phyloP scores from a whole-genome alignment of 2,329 filamentous ascomycete species.

The Hysterium pulicare region DNA sequence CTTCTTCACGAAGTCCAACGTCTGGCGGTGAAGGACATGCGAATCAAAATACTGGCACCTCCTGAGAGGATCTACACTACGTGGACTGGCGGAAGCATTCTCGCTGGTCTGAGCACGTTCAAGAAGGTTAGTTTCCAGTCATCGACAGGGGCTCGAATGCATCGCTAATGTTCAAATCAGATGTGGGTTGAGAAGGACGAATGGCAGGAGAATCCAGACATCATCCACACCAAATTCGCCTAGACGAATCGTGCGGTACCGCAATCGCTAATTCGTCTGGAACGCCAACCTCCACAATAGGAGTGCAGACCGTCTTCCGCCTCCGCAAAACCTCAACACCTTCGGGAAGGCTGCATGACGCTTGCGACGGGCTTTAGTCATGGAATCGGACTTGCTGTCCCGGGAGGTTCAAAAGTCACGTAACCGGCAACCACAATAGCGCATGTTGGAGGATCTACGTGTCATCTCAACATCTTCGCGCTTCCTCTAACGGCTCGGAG shows the following conservation, averaged over 20 bases:
- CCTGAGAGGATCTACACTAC: conserved; percentile 98
- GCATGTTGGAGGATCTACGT: conserved; percentile 13
- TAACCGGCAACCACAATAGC: conserved; percentile 8
- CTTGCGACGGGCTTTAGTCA: conserved; percentile 34
- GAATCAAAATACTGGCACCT: conserved; percentile 98
- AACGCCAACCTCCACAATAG: too few species aligned
- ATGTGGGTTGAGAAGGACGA: conserved; percentile 99
- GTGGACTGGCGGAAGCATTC: conserved; percentile 97
- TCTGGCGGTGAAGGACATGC: conserved; percentile 96
- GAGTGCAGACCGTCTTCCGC: conserved; percentile 17
- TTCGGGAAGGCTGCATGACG: conserved; percentile 27
- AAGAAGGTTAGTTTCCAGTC: conserved; percentile 68
- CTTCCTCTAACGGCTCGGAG: conserved; percentile 7
- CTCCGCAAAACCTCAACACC: conserved; percentile 22
- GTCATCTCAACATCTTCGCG: conserved; percentile 11
- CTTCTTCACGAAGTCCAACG: conserved; percentile 88
- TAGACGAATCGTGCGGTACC: conserved; percentile 47
- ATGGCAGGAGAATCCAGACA: conserved; percentile 99
- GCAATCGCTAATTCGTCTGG: too few species aligned
- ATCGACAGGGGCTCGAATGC: conserved; percentile 9
- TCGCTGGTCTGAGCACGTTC: conserved; percentile 95
- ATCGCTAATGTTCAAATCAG: conserved; percentile 49
- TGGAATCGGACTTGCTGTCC: conserved; percentile 24
- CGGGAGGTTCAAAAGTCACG: conserved; percentile 21
- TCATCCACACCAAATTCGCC: conserved; percentile 97